These are phyloP conservation scores for Talaromyces sp. DNA, from an alignment of 2,329 filamentous ascomycete genomes.

Conservation along the genomic window DNA sequence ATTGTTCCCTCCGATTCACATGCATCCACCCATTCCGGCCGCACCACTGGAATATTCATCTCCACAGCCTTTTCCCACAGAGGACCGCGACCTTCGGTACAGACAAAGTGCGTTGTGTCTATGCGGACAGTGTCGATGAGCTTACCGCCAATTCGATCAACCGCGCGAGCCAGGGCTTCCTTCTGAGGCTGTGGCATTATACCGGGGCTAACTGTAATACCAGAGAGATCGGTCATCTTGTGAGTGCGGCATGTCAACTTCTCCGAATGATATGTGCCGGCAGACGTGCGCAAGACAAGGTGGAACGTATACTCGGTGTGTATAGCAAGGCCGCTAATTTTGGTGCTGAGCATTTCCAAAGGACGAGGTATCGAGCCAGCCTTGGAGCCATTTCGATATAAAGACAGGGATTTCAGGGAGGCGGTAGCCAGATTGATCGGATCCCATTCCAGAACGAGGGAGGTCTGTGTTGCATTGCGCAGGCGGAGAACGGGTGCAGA, in stretches of 20 bases:
- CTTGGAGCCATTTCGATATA: slow-evolving; percentile 96
- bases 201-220: slow-evolving; percentile 90
- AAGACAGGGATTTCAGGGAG: slow-evolving; percentile 77
- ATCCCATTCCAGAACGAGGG: slow-evolving; percentile 96
- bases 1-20: slow-evolving; percentile 91
- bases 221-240: slow-evolving; percentile 96
- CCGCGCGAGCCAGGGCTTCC: slow-evolving; percentile 67
- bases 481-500: slow-evolving; percentile 74
- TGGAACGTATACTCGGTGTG: slow-evolving; percentile 96
- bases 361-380: slow-evolving; percentile 90
- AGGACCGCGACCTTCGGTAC: slow-evolving; percentile 82
- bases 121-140: slow-evolving; percentile 86
- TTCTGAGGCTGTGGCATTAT: slow-evolving; percentile 68
- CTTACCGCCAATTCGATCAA: slow-evolving; percentile 88
- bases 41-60: slow-evolving; percentile 95
- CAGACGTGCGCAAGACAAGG: slow-evolving; percentile 81
- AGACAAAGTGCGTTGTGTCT: slow-evolving; percentile 97
- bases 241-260: slow-evolving; percentile 84
- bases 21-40: slow-evolving; percentile 96
- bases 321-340: slow-evolving; percentile 93
- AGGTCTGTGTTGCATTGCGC: slow-evolving; percentile 97
- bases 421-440: slow-evolving; percentile 89
- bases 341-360: slow-evolving; percentile 83
- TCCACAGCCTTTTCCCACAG: slow-evolving; percentile 96
- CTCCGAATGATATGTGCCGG: slow-evolving; percentile 79